Base-by-base conservation (phyloP, 805 yeast species). In the Metschnikowia koreensis region DNA sequence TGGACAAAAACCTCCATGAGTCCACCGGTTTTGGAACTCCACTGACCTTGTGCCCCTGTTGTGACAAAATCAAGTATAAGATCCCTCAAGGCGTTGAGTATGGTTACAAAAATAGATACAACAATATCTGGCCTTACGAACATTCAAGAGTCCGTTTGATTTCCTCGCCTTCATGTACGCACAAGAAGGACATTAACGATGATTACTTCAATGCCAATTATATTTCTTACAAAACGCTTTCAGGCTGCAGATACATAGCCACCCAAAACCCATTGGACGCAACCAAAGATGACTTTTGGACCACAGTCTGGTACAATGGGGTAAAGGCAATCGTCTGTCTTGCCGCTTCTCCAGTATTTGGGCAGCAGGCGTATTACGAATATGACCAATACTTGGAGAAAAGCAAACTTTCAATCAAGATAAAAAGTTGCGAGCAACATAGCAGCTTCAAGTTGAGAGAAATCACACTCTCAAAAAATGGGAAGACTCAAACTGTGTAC, bases 41-140 rank as follows among this genome's bases (percentile, higher is more conserved):
- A 6, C 66, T 66, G 51, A 66, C 73, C 2, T 66, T 73, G 44
- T 76, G 80, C 50, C 75, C 76, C 2, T 64, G 66, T 34, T 75
- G 80, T 60, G 78, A 75, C 53, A 62, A 64, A 4, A 74, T 68
- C 44, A 60, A 60, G 22, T 75, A 73, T 51, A 65, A 66, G 45
- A 62, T 75, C 15, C 79, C 80, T 1, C 60, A 66, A 48, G 97
- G 97, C 7, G 83, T 91, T 40, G 96, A 90, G 66, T 76, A 83
- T 41, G 93, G 96, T 27, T 67, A 78, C 48, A 91, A 91, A 63
- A 90, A 92, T 67, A 71, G 98, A 53, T 92, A 92, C 73, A 87
- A 88, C 61, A 96, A 92, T 66, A 88, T 92, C 41, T 86, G 87
- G 62, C 91, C 96, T 4, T 92, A 81, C 67, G 96, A 89, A 63